These are phyloP conservation scores for Angomonas deanei DNA, from an alignment of 208 protist genomes.

Conservation along the genomic window DNA sequence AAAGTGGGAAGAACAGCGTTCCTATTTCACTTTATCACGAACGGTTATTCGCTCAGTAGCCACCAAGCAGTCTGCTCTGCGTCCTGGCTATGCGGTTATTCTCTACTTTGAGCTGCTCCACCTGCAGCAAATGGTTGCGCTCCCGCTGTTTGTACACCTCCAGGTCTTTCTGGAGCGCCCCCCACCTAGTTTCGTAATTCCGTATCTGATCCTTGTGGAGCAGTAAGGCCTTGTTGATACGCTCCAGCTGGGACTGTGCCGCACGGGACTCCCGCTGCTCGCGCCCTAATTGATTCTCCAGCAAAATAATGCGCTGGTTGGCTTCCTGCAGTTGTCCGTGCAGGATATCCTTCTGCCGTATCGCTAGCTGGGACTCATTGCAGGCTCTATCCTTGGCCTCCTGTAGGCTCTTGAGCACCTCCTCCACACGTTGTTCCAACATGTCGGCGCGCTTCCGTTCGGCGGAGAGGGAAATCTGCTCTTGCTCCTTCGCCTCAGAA, in stretches of 20 bases:
- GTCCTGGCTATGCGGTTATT: conserved; percentile 30
- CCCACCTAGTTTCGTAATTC: conserved; percentile 29
- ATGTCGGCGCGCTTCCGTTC: conserved; percentile 21
- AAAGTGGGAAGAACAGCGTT: background rate
- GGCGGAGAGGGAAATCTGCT: conserved; percentile 4
- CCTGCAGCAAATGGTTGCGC: conserved; percentile 27
- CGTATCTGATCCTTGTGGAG: conserved; percentile 53
- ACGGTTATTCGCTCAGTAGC: too few species aligned
- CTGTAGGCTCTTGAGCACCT: conserved; percentile 23
- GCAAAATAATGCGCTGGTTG: conserved; percentile 17
- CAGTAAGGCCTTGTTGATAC: conserved; percentile 42
- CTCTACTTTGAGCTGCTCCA: conserved; percentile 62
- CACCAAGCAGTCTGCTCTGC: conserved; percentile 32
- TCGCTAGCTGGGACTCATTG: conserved; percentile 25
- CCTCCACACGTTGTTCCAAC: conserved; percentile 20
- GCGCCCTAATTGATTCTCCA: conserved; percentile 14
- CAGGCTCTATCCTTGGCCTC: conserved; percentile 18
- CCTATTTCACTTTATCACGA: too few species aligned
- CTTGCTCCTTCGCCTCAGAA: conserved; percentile 13
- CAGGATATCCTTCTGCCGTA: conserved; percentile 22
- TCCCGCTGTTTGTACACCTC: conserved; percentile 32
- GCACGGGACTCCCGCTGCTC: conserved; percentile 30
- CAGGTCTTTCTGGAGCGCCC: conserved; percentile 34
- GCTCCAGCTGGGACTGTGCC: conserved; percentile 26
- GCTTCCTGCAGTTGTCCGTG: conserved; percentile 15